A percentile compares a stretch with the other conserved stretches of the same genome.
Evolutionary conservation across 495 filamentous ascomycete species (phyloP).

Genomic region (Beverwykella pulmonaria): DNA sequence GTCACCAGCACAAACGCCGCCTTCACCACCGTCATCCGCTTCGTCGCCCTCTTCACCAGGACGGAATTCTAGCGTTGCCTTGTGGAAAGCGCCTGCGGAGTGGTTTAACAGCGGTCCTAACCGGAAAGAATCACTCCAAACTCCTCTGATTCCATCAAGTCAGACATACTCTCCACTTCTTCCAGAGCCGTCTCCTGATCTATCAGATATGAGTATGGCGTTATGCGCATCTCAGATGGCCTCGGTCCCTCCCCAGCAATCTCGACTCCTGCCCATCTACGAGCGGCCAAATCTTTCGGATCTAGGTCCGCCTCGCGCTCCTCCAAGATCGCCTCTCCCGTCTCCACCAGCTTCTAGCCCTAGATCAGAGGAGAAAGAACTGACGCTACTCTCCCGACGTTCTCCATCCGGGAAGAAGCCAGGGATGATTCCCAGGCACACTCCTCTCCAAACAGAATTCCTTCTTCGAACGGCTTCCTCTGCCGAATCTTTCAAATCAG

Average conservation of each 20-base stretch:
- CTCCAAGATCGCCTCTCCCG: slow-evolving; percentile 30
- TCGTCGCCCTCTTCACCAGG: background rate
- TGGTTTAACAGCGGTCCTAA: slow-evolving; percentile 12
- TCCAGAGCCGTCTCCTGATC: slow-evolving; percentile 26
- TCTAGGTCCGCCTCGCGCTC: slow-evolving; percentile 15
- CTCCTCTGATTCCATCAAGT: slow-evolving; percentile 3
- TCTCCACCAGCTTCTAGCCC: background rate
- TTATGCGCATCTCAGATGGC: background rate
- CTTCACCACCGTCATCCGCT: slow-evolving; percentile 1
- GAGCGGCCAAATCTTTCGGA: slow-evolving; percentile 11
- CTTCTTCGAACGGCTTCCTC: slow-evolving; percentile 12
- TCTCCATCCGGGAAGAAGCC: background rate
- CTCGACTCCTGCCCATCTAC: slow-evolving; percentile 13
- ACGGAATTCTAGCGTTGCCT: slow-evolving; percentile 1
- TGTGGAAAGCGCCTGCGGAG: slow-evolving; percentile 32
- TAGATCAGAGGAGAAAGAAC: background rate
- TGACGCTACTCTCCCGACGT: background rate
- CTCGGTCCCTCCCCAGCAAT: background rate
- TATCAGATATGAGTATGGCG: slow-evolving; percentile 21
- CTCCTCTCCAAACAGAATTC: background rate
- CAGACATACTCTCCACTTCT: slow-evolving; percentile 31
- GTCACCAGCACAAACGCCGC: background rate
- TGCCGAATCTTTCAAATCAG: slow-evolving; percentile 1
- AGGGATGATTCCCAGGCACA: background rate
- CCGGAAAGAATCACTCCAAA: background rate